A percentile compares a stretch with the other conserved stretches of the same genome.
Evolutionary conservation across 148 eudicot genomes (phyloP).

Genomic region (Pouteria glomerata): DNA sequence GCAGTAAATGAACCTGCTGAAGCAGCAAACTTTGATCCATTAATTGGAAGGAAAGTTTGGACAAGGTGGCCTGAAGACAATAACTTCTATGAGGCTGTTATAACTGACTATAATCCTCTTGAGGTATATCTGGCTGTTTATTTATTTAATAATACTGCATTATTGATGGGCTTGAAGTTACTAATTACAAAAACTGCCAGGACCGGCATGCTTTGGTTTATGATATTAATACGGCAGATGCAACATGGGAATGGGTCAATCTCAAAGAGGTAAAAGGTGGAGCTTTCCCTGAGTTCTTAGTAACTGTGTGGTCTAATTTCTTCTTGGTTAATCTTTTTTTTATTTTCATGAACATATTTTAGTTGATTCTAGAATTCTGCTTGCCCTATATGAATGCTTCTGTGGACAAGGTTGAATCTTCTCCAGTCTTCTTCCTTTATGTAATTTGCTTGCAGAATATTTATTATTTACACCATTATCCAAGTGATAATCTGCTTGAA

Average conservation of each 20-base stretch:
- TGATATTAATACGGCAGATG: conserved; percentile 42
- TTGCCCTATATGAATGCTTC: neutral
- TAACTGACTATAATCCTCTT: conserved; percentile 38
- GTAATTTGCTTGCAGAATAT: neutral
- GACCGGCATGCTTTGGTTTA: conserved; percentile 56
- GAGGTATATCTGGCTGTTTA: conserved; percentile 18
- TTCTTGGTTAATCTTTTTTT: neutral
- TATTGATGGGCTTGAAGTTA: neutral
- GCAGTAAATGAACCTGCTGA: conserved; percentile 33
- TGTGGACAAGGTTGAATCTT: no score
- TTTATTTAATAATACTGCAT: conserved; percentile 10
- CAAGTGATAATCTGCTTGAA: neutral
- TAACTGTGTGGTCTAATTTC: neutral
- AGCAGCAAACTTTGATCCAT: conserved; percentile 36
- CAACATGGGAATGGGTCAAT: conserved; percentile 69
- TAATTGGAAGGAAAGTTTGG: conserved; percentile 63
- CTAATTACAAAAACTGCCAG: conserved; percentile 20
- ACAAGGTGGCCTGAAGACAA: conserved; percentile 64
- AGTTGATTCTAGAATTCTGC: neutral
- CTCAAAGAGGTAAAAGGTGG: conserved; percentile 46
- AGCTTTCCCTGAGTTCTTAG: neutral
- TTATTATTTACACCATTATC: neutral
- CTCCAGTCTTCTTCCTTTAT: no score
- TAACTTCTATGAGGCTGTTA: conserved; percentile 55
- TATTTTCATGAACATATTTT: neutral